Evolutionary conservation across 2,329 filamentous ascomycete species (phyloP).

Genomic region (Penicillium crustosum): DNA sequence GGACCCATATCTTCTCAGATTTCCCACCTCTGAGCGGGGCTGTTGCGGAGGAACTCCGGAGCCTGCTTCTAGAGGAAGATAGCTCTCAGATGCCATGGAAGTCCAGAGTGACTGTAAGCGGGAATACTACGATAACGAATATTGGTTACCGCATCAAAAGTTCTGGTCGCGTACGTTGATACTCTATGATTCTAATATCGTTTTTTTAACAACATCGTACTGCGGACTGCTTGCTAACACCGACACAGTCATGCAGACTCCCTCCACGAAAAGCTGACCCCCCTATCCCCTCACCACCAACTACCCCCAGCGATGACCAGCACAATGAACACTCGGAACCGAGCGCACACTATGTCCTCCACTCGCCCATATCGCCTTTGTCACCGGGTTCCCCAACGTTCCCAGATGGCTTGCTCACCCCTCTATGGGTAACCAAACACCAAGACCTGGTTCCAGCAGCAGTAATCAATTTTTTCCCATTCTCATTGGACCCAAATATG

Average conservation of each 20-base stretch:
- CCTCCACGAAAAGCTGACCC: slow-evolving; percentile 64
- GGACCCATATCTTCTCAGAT: slow-evolving; percentile 67
- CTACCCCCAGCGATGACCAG: slow-evolving; percentile 53
- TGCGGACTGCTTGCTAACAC: slow-evolving; percentile 19
- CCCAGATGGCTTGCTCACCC: slow-evolving; percentile 82
- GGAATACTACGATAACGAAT: slow-evolving; percentile 46
- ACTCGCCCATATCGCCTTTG: slow-evolving; percentile 88
- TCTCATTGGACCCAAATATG: slow-evolving; percentile 70
- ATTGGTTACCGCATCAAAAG: slow-evolving; percentile 67
- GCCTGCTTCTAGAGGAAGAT: slow-evolving; percentile 66
- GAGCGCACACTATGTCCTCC: slow-evolving; percentile 60
- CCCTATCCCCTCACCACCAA: slow-evolving; percentile 51
- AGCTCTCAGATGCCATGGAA: slow-evolving; percentile 67
- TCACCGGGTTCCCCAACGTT: slow-evolving; percentile 80
- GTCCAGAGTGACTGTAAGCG: slow-evolving; percentile 49
- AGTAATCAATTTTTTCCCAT: slow-evolving; percentile 76
- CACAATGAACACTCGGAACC: slow-evolving; percentile 34
- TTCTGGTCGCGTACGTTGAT: slow-evolving; percentile 73
- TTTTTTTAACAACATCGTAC: background rate
- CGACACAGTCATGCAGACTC: slow-evolving; percentile 51
- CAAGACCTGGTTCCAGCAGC: slow-evolving; percentile 79
- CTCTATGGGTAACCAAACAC: slow-evolving; percentile 84
- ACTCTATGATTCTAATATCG: background rate
- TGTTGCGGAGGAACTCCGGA: slow-evolving; percentile 64
- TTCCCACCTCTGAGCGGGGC: slow-evolving; percentile 65